phyloP scores from a whole-genome alignment of 805 yeast genomes.

The Teunomyces atbi region DNA sequence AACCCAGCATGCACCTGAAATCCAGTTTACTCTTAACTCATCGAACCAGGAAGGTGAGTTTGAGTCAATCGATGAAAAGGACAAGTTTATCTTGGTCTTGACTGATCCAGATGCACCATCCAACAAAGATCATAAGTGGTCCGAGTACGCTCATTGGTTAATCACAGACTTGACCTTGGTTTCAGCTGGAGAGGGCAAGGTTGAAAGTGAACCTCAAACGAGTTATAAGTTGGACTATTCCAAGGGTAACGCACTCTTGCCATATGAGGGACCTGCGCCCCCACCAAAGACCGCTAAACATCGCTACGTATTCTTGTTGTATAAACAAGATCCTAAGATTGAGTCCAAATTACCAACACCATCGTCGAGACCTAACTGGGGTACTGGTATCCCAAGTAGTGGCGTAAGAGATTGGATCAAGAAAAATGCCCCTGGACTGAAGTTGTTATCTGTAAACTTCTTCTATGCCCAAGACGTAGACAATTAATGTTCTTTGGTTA shows the following conservation, averaged over 20 bases:
- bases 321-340: slow-evolving; percentile 56
- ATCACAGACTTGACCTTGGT: slow-evolving; percentile 50
- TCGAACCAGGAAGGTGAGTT: slow-evolving; percentile 42
- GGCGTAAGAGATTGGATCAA: slow-evolving; percentile 77
- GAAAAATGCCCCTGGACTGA: slow-evolving; percentile 51
- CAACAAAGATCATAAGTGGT: slow-evolving; percentile 78
- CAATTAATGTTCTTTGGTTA: neutral
- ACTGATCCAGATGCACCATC: slow-evolving; percentile 97
- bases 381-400: slow-evolving; percentile 74
- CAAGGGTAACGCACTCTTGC: slow-evolving; percentile 43
- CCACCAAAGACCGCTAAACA: slow-evolving; percentile 84
- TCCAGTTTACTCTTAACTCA: slow-evolving; percentile 62
- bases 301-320: slow-evolving; percentile 77
- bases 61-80: slow-evolving; percentile 39
- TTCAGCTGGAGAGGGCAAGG: slow-evolving; percentile 29
- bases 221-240: slow-evolving; percentile 29
- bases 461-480: slow-evolving; percentile 70
- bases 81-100: slow-evolving; percentile 67
- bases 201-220: slow-evolving; percentile 26
- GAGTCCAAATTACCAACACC: slow-evolving; percentile 40
- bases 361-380: slow-evolving; percentile 73
- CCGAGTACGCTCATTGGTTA: slow-evolving; percentile 81
- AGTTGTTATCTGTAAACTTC: slow-evolving; percentile 74
- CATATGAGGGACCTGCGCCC: slow-evolving; percentile 86
- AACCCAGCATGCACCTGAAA: slow-evolving; percentile 64